phyloP scores from a whole-genome alignment of 2,329 filamentous ascomycete species.

The Exophiala sp. region DNA sequence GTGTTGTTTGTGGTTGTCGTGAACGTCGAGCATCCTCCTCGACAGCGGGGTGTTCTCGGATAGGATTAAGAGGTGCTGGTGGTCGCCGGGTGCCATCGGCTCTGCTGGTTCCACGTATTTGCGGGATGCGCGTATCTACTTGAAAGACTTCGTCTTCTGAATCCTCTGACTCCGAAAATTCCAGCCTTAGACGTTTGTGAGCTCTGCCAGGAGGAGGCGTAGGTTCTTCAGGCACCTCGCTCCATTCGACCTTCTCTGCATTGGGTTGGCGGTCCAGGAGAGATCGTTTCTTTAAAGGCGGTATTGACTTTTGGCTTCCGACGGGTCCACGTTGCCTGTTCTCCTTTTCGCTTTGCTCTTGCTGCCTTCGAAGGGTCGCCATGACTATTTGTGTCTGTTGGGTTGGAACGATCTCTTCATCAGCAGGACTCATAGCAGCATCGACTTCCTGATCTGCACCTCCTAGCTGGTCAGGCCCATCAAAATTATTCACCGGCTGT shows the following conservation, averaged over 20 bases:
- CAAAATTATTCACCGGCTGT: neutral
- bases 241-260: conserved; percentile 13
- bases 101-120: neutral
- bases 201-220: neutral
- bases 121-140: conserved; percentile 12
- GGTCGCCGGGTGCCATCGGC: too few species aligned
- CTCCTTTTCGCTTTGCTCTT: conserved; percentile 19
- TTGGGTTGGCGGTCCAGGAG: conserved; percentile 20
- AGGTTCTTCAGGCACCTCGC: conserved; percentile 5
- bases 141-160: conserved; percentile 18
- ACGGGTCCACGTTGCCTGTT: neutral
- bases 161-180: neutral
- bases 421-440: neutral
- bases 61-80: too few species aligned
- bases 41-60: too few species aligned
- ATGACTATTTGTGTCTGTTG: conserved; percentile 16
- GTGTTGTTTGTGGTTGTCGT: too few species aligned
- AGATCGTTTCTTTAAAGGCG: conserved; percentile 9
- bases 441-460: neutral
- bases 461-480: too few species aligned
- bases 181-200: conserved; percentile 1
- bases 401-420: conserved; percentile 12
- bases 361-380: conserved; percentile 7
- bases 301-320: neutral
- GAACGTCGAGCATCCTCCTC: neutral